Evolutionary conservation across 805 yeast genomes (phyloP).

Genomic region (Isabelozyma rhagii): DNA sequence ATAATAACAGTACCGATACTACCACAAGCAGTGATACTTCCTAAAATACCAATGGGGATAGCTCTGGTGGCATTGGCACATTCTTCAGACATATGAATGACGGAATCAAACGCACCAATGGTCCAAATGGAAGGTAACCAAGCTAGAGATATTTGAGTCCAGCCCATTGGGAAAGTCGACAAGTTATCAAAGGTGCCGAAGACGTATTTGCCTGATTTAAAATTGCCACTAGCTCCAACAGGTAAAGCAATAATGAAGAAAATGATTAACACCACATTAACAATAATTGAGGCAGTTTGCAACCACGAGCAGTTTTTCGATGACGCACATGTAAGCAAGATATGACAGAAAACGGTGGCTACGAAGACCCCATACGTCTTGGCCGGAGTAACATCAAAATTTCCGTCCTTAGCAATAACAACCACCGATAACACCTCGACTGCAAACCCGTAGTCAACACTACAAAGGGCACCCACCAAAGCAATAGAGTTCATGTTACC

Average conservation of each 20-base stretch:
- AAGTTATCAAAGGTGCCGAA: constrained; percentile 51
- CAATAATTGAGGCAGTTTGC: constrained; percentile 23
- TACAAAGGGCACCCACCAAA: constrained; percentile 26
- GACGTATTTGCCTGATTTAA: constrained; percentile 51
- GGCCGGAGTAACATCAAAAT: constrained; percentile 22
- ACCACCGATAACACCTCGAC: constrained; percentile 23
- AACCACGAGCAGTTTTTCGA: constrained; percentile 20
- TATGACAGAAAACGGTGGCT: constrained; percentile 23
- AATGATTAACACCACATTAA: constrained; percentile 18
- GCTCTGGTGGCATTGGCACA: constrained; percentile 21
- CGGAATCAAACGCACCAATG: constrained; percentile 32
- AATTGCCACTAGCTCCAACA: constrained; percentile 23
- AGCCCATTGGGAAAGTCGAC: constrained; percentile 56
- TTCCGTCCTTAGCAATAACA: constrained; percentile 26
- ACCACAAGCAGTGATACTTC: constrained; percentile 25
- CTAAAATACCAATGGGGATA: constrained; percentile 29
- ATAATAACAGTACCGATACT: constrained; percentile 20
- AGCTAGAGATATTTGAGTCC: constrained; percentile 30
- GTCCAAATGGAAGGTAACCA: constrained; percentile 34
- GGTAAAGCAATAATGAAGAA: constrained; percentile 28
- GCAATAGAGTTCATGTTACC: constrained; percentile 30
- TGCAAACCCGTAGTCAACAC: constrained; percentile 30
- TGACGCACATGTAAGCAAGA: constrained; percentile 19
- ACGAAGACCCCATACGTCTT: constrained; percentile 29
- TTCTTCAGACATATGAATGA: constrained; percentile 31